Conservation (phyloP, 108 stramenopile genomes). For the Nitzschia sp. region DNA sequence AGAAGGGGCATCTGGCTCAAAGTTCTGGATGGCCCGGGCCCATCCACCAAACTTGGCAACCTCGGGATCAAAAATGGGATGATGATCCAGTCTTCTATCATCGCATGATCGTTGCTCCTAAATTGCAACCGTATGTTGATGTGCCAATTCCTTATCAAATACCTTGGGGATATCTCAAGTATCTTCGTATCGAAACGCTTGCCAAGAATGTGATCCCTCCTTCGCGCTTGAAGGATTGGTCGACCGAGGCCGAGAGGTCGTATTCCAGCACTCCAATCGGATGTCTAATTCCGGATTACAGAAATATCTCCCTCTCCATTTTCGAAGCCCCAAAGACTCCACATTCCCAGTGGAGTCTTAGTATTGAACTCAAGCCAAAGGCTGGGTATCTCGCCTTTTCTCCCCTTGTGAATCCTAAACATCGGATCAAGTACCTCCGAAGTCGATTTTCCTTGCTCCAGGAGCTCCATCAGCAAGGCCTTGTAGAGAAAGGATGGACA, state of each 20-base stretch:
- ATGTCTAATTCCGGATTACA: slow-evolving; percentile 38
- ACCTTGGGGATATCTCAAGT: slow-evolving; percentile 21
- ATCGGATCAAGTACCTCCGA: slow-evolving; percentile 54
- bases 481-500: slow-evolving; percentile 49
- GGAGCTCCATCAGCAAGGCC: slow-evolving; percentile 39
- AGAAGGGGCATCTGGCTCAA: slow-evolving; percentile 26
- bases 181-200: slow-evolving; percentile 21
- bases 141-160: slow-evolving; percentile 14
- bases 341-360: slow-evolving; percentile 6
- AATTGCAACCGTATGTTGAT: slow-evolving; percentile 31
- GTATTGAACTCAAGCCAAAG: slow-evolving; percentile 75
- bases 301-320: slow-evolving; percentile 1
- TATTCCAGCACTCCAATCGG: slow-evolving; percentile 19
- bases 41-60: background rate
- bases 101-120: slow-evolving; percentile 9
- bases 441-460: slow-evolving; percentile 56
- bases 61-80: background rate
- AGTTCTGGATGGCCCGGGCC: background rate
- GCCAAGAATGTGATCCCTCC: slow-evolving; percentile 7
- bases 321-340: background rate
- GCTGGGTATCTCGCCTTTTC: slow-evolving; percentile 69
- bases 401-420: slow-evolving; percentile 56
- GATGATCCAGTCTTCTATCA: slow-evolving; percentile 6
- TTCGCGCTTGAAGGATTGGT: slow-evolving; percentile 16
- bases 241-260: background rate